Evolutionary conservation across 2,329 filamentous ascomycete species (phyloP).

Genomic region (Rutstroemia sp.): DNA sequence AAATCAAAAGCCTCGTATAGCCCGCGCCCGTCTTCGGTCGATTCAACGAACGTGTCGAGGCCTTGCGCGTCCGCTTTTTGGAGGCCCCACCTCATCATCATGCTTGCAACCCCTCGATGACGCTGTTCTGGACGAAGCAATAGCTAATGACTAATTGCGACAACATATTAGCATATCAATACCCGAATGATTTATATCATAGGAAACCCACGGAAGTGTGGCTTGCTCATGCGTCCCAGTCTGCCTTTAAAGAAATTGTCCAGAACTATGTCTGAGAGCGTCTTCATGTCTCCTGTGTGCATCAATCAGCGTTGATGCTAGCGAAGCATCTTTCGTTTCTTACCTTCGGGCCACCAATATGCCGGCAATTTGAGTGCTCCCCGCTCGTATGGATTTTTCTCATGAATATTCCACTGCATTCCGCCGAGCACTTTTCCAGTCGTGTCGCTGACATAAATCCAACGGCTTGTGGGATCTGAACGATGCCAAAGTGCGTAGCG

Average conservation of each 20-base stretch:
- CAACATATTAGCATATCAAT: not conserved
- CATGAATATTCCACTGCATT: not conserved
- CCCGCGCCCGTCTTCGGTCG: not conserved
- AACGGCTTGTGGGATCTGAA: not conserved
- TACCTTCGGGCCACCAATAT: not conserved
- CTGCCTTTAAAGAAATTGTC: not conserved
- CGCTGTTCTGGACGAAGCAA: not conserved
- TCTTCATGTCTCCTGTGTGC: not conserved
- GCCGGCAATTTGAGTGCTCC: not conserved
- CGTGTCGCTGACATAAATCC: not conserved
- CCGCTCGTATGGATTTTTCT: not conserved
- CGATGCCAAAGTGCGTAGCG: not conserved
- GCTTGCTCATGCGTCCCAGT: not conserved
- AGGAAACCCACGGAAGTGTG: not conserved
- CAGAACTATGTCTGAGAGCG: not conserved
- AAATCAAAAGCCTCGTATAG: not conserved
- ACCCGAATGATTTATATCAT: not conserved
- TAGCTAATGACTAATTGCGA: not conserved
- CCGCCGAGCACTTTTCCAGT: not conserved
- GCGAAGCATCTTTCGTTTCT: not conserved
- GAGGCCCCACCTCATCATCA: constrained; percentile 1
- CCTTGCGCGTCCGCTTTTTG: not conserved
- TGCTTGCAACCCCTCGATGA: not conserved
- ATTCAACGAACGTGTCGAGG: not conserved
- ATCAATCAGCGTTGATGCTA: no score